Conservation (phyloP, 306 rosid genomes). For the Geum urbanum region DNA sequence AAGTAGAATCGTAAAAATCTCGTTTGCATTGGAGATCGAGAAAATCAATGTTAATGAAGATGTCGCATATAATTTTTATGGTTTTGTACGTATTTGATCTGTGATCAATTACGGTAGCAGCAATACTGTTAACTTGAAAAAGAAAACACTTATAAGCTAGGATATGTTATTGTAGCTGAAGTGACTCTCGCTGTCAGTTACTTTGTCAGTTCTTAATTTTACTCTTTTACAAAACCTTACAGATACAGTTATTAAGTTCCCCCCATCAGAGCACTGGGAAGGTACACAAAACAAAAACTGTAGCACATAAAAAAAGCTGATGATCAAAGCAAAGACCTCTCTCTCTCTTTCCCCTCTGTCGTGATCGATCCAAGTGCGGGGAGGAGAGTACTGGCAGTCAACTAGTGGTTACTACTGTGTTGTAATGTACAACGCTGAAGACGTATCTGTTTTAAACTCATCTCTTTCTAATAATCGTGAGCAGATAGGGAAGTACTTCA, state of each 20-base stretch:
- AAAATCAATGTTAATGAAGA: neutral
- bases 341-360: constrained; percentile 9
- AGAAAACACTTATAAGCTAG: neutral
- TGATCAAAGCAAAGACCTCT: neutral
- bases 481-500: neutral
- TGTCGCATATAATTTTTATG: neutral
- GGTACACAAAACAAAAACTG: neutral
- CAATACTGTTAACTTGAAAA: neutral
- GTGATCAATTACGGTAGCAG: neutral
- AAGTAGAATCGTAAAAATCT: neutral
- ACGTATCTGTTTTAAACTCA: neutral
- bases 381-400: constrained; percentile 40
- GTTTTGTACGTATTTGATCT: neutral
- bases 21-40: neutral
- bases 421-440: neutral
- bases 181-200: constrained; percentile 35
- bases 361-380: neutral
- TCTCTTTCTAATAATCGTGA: neutral
- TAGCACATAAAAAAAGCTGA: neutral
- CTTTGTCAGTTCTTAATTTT: constrained; percentile 33
- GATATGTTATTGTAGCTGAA: constrained; percentile 35
- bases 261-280: neutral
- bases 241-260: constrained; percentile 32
- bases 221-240: constrained; percentile 32
- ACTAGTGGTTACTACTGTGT: constrained; percentile 27